A percentile compares a stretch with the other conserved stretches of the same genome.
These are phyloP conservation scores for Vitis hybrid DNA, from an alignment of 177 flowering plant species.

Conservation along the genomic window DNA sequence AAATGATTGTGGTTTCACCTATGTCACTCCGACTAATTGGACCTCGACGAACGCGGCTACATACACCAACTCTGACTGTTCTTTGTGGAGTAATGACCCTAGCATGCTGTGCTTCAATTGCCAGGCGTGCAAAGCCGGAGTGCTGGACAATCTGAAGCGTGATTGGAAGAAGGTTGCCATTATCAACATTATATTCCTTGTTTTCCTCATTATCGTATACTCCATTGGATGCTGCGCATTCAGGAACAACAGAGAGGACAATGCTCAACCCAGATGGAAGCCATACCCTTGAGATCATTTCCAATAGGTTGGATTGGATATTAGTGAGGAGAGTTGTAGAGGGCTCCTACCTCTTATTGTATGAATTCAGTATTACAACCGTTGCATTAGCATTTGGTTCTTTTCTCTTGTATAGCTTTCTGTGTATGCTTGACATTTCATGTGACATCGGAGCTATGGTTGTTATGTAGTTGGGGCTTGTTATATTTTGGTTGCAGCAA, in stretches of 20 bases:
- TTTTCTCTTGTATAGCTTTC: too few species aligned
- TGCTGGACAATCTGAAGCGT: slow-evolving; percentile 55
- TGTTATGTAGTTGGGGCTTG: too few species aligned
- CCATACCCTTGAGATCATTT: slow-evolving; percentile 13
- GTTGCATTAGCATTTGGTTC: neutral
- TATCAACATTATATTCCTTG: slow-evolving; percentile 58
- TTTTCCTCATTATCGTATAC: slow-evolving; percentile 64
- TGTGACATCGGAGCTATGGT: too few species aligned
- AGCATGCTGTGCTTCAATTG: slow-evolving; percentile 51
- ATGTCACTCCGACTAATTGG: slow-evolving; percentile 43
- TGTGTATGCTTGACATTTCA: too few species aligned
- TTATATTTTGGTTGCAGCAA: too few species aligned
- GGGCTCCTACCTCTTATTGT: neutral
- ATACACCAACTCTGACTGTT: slow-evolving; percentile 38
- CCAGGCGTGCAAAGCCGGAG: slow-evolving; percentile 69
- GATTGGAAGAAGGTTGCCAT: slow-evolving; percentile 76
- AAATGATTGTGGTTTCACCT: slow-evolving; percentile 35
- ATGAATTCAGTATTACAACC: too few species aligned
- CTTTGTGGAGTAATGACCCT: slow-evolving; percentile 38
- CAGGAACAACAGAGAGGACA: slow-evolving; percentile 56
- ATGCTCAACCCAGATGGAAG: slow-evolving; percentile 25
- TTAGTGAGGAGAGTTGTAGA: slow-evolving; percentile 5
- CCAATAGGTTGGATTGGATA: too few species aligned
- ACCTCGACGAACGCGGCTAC: neutral
- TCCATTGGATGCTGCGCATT: slow-evolving; percentile 75